Base-by-base conservation (phyloP, 139 green algal genomes). In the Chlamydomonas applanata region DNA sequence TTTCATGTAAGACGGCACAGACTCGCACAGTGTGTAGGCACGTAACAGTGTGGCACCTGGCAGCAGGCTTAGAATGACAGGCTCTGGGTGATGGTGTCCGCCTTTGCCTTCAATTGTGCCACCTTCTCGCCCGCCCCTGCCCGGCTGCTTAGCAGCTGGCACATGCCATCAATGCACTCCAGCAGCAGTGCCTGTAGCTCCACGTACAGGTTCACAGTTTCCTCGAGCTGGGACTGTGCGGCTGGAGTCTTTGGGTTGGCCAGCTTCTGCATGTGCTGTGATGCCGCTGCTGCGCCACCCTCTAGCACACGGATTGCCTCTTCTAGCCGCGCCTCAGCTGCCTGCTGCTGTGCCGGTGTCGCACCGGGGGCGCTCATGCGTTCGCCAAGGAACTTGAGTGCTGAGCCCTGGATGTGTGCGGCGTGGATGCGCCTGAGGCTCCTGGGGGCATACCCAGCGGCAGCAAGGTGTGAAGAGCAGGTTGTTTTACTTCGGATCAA, bases 131-230 rank as follows among this genome's bases (percentile, higher is more conserved):
- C 40, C 40, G 40, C 7, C 40, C 40, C 40, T 7, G 7, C 40
- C 40, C 11, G 7, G 7, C 11, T 7, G 40, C 40, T 11, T 11
- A 49, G 40, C 40, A 19, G 40, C 40, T 49, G 40, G 40, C 40
- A 49, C 56, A 79, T 45, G 40, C 29, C 2, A 29, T 80, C 78
- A 33, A 79, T 14, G 36, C 69, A 73, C 32, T 83, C 78, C 73
- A 79, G 30, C 69, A 77, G 60, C 61, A 68, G 61, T 49, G 79
- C 57, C 60, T 79, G 73, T 0, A 64, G 19, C 60, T 83, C 78
- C 60, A 83, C 78, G 33, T 71, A 70, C 73, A 77, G 36, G 0
- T 60, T 62, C 3, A 73, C 72, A 34, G 79, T 3, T 46, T 76
- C 78, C 3, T 83, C 68, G 4, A 70, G 14, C 19, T n/a, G 17